Conservation (phyloP, 2,329 filamentous ascomycete genomes). For the Aspergillus proliferans region DNA sequence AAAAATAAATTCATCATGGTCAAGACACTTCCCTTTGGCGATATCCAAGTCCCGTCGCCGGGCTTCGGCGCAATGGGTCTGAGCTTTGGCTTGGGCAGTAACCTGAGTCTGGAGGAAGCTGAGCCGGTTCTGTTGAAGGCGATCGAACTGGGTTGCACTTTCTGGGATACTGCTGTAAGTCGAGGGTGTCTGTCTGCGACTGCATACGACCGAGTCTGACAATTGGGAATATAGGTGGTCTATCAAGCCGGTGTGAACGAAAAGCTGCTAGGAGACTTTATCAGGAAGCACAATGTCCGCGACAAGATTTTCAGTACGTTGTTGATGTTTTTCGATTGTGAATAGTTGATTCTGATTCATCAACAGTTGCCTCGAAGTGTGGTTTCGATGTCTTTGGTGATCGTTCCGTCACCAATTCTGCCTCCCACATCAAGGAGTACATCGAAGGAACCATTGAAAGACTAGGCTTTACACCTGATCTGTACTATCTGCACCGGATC, state of each 20-base stretch:
- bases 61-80: constrained; percentile 50
- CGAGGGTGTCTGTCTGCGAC: neutral
- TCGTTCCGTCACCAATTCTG: constrained; percentile 39
- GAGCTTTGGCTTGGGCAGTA: constrained; percentile 39
- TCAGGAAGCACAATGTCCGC: constrained; percentile 45
- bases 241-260: constrained; percentile 46
- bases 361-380: constrained; percentile 45
- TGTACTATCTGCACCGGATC: constrained; percentile 43
- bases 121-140: constrained; percentile 48
- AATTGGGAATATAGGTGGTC: constrained; percentile 30
- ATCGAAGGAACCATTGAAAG: constrained; percentile 47
- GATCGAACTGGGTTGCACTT: constrained; percentile 42
- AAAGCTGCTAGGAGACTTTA: constrained; percentile 47
- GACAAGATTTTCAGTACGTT: constrained; percentile 45
- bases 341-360: neutral
- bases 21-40: constrained; percentile 36
- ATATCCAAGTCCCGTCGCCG: constrained; percentile 36
- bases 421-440: constrained; percentile 43
- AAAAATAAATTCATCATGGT: constrained; percentile 24
- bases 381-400: constrained; percentile 36
- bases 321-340: neutral
- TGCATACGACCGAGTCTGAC: neutral
- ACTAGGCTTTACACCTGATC: constrained; percentile 43
- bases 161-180: constrained; percentile 43
- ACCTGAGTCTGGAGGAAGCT: constrained; percentile 40